Evolutionary conservation across 208 protist genomes (phyloP).

Genomic region (Trypanosomatidae sp.): DNA sequence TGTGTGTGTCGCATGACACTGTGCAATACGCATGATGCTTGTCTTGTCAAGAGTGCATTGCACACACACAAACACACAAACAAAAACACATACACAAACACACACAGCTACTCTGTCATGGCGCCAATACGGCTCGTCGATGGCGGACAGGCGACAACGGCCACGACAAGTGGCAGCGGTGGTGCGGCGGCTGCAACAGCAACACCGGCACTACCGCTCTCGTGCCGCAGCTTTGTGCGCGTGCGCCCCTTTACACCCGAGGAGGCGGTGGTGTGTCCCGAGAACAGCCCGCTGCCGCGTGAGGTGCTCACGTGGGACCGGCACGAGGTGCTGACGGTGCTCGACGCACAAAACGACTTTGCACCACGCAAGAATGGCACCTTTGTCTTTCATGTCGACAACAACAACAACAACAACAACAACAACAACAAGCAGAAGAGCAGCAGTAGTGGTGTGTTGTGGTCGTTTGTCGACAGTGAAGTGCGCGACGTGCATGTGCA

Average conservation of each 20-base stretch:
- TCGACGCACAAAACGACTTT: constrained; percentile 58
- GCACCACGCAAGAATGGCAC: constrained; percentile 40
- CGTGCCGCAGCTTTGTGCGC: constrained; percentile 41
- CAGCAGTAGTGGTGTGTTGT: too few relatives aligned
- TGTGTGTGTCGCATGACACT: too few relatives aligned
- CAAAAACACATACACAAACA: constrained; percentile 6
- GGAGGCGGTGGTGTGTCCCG: constrained; percentile 53
- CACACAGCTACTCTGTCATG: too few relatives aligned
- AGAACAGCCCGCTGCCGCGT: constrained; percentile 50
- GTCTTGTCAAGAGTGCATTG: neutral
- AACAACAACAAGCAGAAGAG: too few relatives aligned
- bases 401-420: too few relatives aligned
- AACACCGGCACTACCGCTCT: neutral
- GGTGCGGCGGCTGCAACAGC: neutral
- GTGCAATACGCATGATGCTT: too few relatives aligned
- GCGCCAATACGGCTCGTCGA: too few relatives aligned
- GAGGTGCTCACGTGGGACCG: constrained; percentile 50
- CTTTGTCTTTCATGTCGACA: constrained; percentile 35
- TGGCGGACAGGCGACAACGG: constrained; percentile 6
- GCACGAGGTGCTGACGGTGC: constrained; percentile 29
- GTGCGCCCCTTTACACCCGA: constrained; percentile 61
- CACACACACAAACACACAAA: constrained; percentile 1
- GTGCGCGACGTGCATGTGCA: constrained; percentile 12
- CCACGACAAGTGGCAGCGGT: too few relatives aligned
- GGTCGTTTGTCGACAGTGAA: constrained; percentile 44